Conservation (phyloP, 2,329 filamentous ascomycete species). For the Aquanectria penicillioides region DNA sequence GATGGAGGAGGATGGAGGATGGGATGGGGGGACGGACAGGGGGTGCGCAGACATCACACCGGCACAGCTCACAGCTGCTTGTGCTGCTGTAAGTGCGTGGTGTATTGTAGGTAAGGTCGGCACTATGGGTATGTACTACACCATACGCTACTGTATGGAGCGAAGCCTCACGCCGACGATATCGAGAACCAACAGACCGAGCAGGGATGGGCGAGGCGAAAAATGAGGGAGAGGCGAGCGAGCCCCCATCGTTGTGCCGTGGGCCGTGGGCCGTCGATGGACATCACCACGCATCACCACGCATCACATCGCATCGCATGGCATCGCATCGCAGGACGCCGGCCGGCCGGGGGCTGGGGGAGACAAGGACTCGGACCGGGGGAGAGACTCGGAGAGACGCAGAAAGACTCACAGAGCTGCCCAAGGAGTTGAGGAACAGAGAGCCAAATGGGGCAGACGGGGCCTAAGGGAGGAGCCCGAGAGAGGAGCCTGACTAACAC, state of each 20-base stretch:
- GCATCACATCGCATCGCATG: constrained; percentile 6
- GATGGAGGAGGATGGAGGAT: constrained; percentile 20
- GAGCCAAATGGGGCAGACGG: too few species aligned
- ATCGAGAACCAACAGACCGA: constrained; percentile 10
- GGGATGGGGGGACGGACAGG: not conserved
- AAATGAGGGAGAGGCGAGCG: not conserved
- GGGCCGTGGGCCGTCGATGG: constrained; percentile 8
- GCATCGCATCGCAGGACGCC: not conserved
- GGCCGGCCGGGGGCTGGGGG: not conserved
- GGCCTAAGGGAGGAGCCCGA: too few species aligned
- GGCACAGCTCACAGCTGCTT: constrained; percentile 1
- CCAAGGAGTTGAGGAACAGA: not conserved
- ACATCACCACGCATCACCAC: constrained; percentile 11
- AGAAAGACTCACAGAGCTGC: too few species aligned
- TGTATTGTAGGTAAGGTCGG: too few species aligned
- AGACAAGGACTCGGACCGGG: not conserved
- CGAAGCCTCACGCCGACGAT: too few species aligned
- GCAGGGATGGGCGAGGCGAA: too few species aligned
- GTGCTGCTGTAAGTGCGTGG: too few species aligned
- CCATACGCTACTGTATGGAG: constrained; percentile 10
- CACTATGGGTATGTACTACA: not conserved
- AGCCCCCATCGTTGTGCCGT: not conserved
- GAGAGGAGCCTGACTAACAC: too few species aligned
- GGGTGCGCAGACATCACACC: not conserved
- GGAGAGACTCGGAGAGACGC: not conserved